These are phyloP conservation scores for Moricandia arvensis DNA, from an alignment of 345 rosid species.

Conservation along the genomic window DNA sequence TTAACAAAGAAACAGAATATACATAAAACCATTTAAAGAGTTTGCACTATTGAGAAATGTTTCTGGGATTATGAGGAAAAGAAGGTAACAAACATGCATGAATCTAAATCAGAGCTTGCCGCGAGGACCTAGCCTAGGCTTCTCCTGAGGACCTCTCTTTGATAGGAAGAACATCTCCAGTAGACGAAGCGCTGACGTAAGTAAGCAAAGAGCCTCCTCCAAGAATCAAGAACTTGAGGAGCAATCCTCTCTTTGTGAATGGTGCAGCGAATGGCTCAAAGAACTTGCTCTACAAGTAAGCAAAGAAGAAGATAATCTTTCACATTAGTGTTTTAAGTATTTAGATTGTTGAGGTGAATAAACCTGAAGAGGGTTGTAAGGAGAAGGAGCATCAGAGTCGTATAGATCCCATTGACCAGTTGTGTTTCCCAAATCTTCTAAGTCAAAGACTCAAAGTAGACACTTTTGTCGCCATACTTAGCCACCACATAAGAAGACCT, in stretches of 20 bases:
- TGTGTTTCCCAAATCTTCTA: too few species aligned
- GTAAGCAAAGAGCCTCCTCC: too few species aligned
- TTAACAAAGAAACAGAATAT: slow-evolving; percentile 32
- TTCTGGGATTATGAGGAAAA: slow-evolving; percentile 11
- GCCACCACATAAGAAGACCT: too few species aligned
- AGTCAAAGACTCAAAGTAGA: too few species aligned
- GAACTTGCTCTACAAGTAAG: slow-evolving; percentile 82
- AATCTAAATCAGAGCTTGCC: slow-evolving; percentile 68
- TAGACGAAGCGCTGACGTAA: too few species aligned
- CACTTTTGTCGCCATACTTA: too few species aligned
- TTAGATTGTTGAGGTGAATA: too few species aligned
- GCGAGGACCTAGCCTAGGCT: slow-evolving; percentile 84
- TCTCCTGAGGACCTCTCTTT: slow-evolving; percentile 38
- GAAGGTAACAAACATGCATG: background rate
- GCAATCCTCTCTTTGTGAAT: slow-evolving; percentile 88
- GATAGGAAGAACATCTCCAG: too few species aligned
- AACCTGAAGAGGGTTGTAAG: too few species aligned
- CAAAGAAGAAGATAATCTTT: background rate
- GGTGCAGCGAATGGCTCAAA: slow-evolving; percentile 88
- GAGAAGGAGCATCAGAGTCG: too few species aligned
- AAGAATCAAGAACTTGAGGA: slow-evolving; percentile 70
- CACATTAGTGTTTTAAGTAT: background rate
- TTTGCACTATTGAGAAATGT: slow-evolving; percentile 20
- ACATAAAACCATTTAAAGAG: slow-evolving; percentile 3
- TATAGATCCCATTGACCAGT: too few species aligned